Percentiles rank a stretch among this genome's conserved stretches.
These are phyloP conservation scores for Mycena rosella DNA, from an alignment of 768 basidiomycete genomes.

Conservation along the genomic window DNA sequence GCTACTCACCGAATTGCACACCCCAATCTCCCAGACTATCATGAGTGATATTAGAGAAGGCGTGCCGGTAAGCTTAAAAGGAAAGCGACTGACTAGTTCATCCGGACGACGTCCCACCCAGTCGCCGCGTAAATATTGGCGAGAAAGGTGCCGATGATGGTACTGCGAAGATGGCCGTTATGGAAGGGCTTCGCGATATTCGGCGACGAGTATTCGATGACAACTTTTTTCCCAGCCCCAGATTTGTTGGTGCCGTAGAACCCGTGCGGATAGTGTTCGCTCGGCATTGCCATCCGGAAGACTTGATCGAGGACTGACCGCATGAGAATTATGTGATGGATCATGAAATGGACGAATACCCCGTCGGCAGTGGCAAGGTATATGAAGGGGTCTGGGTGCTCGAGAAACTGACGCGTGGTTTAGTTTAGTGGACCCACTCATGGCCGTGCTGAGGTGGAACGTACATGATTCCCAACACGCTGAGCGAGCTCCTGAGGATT, in stretches of 20 bases:
- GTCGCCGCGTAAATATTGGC: conserved; percentile 53
- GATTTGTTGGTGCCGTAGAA: conserved; percentile 49
- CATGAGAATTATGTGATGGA: background rate
- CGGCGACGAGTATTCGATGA: conserved; percentile 55
- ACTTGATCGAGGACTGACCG: conserved; percentile 5
- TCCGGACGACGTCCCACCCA: conserved; percentile 52
- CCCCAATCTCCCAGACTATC: conserved; percentile 20
- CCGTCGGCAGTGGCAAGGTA: background rate
- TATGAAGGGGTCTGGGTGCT: background rate
- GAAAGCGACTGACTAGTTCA: conserved; percentile 51
- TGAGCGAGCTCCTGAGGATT: conserved; percentile 51
- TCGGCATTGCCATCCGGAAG: conserved; percentile 2
- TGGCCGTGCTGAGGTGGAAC: background rate
- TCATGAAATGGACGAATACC: background rate
- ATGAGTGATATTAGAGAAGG: too few relatives aligned
- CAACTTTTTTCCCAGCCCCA: conserved; percentile 48
- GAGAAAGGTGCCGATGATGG: conserved; percentile 58
- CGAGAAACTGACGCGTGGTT: background rate
- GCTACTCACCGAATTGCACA: background rate
- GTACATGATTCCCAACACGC: background rate
- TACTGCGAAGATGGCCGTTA: conserved; percentile 54
- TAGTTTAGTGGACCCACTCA: background rate
- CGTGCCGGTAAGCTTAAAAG: background rate
- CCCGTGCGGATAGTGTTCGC: conserved; percentile 17
- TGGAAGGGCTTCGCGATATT: conserved; percentile 63